Conservation (phyloP, 176 grass and related monocot species). For the Musa schizocarpa region DNA sequence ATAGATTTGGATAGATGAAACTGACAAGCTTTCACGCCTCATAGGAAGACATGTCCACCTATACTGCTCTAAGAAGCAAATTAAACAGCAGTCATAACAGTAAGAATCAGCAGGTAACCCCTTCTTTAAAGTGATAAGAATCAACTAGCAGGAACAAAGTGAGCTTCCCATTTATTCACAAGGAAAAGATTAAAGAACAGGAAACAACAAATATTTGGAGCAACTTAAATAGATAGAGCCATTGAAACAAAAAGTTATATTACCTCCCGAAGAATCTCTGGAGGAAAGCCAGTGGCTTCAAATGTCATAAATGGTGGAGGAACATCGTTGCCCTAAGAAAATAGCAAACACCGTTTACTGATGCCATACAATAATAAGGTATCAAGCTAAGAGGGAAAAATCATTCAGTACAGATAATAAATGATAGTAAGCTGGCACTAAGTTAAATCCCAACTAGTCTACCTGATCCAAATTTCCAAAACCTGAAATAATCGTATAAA, state of each 20-base stretch:
- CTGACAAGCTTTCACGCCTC: too few relatives aligned
- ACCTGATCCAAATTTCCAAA: neutral
- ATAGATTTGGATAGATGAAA: too few relatives aligned
- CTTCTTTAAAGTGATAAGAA: neutral
- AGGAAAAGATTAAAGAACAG: neutral
- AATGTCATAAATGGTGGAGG: constrained; percentile 99
- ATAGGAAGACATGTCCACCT: too few relatives aligned
- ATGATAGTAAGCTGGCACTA: constrained; percentile 1
- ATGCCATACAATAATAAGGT: neutral
- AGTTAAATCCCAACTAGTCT: too few relatives aligned
- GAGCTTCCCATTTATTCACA: neutral
- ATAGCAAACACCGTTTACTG: neutral
- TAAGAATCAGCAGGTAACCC: neutral
- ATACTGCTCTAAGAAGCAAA: neutral
- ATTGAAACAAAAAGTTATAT: constrained; percentile 21
- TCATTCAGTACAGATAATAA: constrained; percentile 25
- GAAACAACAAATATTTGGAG: neutral
- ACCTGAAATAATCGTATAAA: neutral
- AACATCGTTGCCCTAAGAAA: constrained; percentile 69
- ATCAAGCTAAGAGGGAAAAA: constrained; percentile 23
- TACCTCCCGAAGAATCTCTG: constrained; percentile 96
- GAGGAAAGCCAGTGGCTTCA: constrained; percentile 83
- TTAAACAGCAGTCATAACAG: neutral
- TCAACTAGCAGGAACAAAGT: neutral
- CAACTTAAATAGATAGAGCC: neutral